phyloP scores from a whole-genome alignment of 106 monocot species.

The Iris macrosiphon region DNA sequence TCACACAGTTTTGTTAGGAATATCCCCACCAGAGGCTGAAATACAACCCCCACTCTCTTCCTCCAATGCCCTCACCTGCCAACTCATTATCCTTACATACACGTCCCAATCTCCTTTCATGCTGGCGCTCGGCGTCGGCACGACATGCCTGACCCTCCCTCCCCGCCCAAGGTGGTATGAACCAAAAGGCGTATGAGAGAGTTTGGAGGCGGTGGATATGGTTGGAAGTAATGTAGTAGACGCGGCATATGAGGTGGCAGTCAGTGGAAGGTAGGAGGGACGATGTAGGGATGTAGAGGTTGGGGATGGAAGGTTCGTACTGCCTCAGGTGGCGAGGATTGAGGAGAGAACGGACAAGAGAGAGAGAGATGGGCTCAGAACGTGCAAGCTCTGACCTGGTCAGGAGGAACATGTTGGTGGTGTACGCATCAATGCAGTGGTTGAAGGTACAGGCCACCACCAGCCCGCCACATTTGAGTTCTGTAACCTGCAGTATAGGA shows the following conservation, averaged over 20 bases:
- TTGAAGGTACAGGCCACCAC: slow-evolving; percentile 63
- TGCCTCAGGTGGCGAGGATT: slow-evolving; percentile 14
- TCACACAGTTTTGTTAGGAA: no score
- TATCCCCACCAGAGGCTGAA: slow-evolving; percentile 15
- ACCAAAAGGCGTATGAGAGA: slow-evolving; percentile 11
- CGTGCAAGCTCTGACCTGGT: slow-evolving; percentile 28
- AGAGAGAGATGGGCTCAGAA: neutral
- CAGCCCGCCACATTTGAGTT: slow-evolving; percentile 64
- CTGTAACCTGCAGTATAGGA: slow-evolving; percentile 49
- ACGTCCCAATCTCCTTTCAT: slow-evolving; percentile 61
- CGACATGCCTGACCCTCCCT: slow-evolving; percentile 41
- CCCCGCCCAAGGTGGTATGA: slow-evolving; percentile 76
- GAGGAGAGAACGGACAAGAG: slow-evolving; percentile 23
- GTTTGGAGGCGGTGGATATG: slow-evolving; percentile 40
- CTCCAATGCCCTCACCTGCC: slow-evolving; percentile 28
- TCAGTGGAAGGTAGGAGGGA: neutral
- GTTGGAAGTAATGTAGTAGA: slow-evolving; percentile 45
- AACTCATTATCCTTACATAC: slow-evolving; percentile 22
- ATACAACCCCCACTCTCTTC: slow-evolving; percentile 22
- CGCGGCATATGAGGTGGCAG: slow-evolving; percentile 35
- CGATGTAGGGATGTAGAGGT: slow-evolving; percentile 31
- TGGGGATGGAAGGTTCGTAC: slow-evolving; percentile 3
- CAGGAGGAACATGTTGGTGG: slow-evolving; percentile 58
- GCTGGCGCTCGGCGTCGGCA: slow-evolving; percentile 55
- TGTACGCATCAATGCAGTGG: slow-evolving; percentile 50